phyloP scores from a whole-genome alignment of 139 green algal species.

The Closterium sp. region DNA sequence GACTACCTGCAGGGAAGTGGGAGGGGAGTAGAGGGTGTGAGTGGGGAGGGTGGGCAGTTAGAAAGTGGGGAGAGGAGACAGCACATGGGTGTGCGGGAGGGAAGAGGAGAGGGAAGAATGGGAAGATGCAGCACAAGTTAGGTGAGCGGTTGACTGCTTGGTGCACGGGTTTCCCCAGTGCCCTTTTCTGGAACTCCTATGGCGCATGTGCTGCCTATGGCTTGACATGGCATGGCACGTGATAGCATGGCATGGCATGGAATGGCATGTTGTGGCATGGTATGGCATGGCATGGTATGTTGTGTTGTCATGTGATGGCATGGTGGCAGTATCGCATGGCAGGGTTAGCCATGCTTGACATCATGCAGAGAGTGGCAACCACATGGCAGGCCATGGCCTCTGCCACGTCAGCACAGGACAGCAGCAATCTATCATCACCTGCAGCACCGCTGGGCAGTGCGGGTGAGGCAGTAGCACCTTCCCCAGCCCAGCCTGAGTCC shows the following conservation, averaged over 20 bases:
- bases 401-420: not conserved
- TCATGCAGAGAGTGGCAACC: not conserved
- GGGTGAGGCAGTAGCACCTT: not conserved
- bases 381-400: conserved; percentile 2
- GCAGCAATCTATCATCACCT: not conserved
- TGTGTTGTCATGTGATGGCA: not conserved
- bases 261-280: not conserved
- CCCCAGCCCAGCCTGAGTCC: not conserved
- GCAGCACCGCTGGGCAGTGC: not conserved
- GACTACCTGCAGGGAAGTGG: too few species aligned
- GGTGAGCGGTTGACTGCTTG: too few species aligned
- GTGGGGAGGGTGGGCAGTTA: too few species aligned
- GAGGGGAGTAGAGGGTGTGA: too few species aligned
- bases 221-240: too few species aligned
- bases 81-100: too few species aligned
- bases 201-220: too few species aligned
- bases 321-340: not conserved
- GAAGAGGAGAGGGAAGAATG: too few species aligned
- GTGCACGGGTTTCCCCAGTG: too few species aligned
- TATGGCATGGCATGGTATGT: not conserved
- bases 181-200: too few species aligned
- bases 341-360: not conserved
- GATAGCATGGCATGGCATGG: not conserved
- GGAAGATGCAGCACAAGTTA: too few species aligned
- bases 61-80: too few species aligned